Evolutionary conservation across 225 moss, liverwort and hornwort species (phyloP).

Genomic region (Takakia lepidozioides): DNA sequence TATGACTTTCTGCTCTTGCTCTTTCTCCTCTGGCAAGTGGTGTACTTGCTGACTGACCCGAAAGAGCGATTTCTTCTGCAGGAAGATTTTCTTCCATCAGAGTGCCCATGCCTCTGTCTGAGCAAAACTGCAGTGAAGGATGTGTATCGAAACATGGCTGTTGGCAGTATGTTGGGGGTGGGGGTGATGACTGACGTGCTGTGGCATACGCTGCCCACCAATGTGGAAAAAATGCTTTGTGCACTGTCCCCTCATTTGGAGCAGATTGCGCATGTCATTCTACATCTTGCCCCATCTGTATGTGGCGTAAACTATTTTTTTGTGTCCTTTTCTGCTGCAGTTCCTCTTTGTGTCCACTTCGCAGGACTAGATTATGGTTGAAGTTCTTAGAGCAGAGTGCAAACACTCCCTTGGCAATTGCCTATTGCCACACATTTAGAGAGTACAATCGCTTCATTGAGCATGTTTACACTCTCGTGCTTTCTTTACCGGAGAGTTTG

Average conservation of each 20-base stretch:
- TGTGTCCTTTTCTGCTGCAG: neutral
- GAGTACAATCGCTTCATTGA: no score
- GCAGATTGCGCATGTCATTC: constrained; percentile 73
- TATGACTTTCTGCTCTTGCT: no score
- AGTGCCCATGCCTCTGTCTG: constrained; percentile 57
- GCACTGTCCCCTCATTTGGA: constrained; percentile 59
- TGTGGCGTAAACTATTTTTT: constrained; percentile 1
- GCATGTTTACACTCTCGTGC: no score
- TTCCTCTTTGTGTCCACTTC: neutral
- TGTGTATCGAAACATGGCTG: constrained; percentile 55
- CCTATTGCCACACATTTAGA: no score
- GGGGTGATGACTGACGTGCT: constrained; percentile 55
- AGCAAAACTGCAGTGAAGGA: constrained; percentile 64
- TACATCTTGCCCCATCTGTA: constrained; percentile 72
- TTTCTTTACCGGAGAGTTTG: no score
- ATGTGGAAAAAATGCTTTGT: constrained; percentile 55
- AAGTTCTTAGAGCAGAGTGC: no score
- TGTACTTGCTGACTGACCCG: no score
- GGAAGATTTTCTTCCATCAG: constrained; percentile 76
- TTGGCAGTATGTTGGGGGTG: constrained; percentile 62
- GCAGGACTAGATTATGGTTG: no score
- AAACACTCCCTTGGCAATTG: no score
- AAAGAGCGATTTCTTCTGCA: no score
- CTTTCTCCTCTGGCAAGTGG: no score
- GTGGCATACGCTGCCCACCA: constrained; percentile 53